Conservation (phyloP, 306 rosid genomes). For the Alnus glutinosa region DNA sequence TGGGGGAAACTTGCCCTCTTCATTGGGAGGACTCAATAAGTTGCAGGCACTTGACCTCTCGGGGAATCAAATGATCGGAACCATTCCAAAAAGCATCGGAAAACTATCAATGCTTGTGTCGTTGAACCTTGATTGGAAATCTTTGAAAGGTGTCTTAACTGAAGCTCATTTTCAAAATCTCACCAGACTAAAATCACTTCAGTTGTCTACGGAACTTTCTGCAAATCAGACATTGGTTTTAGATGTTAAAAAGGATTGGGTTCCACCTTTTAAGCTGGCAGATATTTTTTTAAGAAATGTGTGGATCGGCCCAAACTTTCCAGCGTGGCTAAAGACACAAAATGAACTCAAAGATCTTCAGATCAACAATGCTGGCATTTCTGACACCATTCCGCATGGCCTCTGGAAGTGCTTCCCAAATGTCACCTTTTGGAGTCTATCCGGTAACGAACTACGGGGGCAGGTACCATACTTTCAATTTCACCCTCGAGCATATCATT, state of each 20-base stretch:
- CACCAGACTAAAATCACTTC: not conserved
- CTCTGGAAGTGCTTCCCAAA: conserved; percentile 14
- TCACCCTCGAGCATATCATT: not conserved
- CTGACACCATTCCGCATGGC: conserved; percentile 13
- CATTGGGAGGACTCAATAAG: too few species aligned
- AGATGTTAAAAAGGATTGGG: not conserved
- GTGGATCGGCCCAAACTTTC: not conserved
- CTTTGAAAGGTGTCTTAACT: too few species aligned
- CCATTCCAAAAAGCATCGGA: too few species aligned
- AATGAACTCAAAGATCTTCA: not conserved
- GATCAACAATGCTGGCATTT: conserved; percentile 8
- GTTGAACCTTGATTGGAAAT: too few species aligned
- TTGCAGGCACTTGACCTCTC: too few species aligned
- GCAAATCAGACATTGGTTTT: not conserved
- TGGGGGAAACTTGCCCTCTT: not conserved
- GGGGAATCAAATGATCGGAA: too few species aligned
- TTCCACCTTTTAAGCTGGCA: not conserved
- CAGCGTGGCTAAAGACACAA: conserved; percentile 6
- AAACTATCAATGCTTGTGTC: not conserved
- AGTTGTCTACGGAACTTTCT: rapidly evolving
- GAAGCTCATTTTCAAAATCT: not conserved
- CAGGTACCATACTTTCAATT: conserved; percentile 19
- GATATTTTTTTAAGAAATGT: not conserved
- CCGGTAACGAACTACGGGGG: conserved; percentile 18
- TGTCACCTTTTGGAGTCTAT: not conserved